Percentiles rank a stretch among this genome's conserved stretches.
Evolutionary conservation across 139 green algal genomes (phyloP).

Genomic region (Chlorella vulgaris): DNA sequence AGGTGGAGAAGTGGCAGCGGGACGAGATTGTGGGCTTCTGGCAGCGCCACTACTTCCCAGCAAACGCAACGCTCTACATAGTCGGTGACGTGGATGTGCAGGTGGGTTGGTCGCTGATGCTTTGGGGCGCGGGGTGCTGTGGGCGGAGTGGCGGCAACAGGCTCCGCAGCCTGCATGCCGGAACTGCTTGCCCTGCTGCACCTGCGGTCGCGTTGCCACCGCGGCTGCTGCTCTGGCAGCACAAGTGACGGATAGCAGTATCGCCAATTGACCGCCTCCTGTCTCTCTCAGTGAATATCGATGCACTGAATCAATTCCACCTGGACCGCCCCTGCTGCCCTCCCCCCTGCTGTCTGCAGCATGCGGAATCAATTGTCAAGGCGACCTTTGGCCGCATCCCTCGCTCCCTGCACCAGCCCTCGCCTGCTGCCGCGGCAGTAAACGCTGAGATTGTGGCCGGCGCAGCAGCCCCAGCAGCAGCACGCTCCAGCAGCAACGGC

Average conservation of each 20-base stretch:
- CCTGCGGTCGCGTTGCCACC: no score
- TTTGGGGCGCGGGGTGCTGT: neutral
- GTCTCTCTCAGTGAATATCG: no score
- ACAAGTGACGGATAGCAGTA: no score
- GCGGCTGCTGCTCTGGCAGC: no score
- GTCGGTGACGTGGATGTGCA: constrained; percentile 88
- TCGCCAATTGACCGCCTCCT: no score
- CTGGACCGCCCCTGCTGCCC: neutral
- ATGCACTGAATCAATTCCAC: no score
- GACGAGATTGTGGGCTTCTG: constrained; percentile 86
- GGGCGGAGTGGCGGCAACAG: no score
- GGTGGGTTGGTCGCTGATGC: constrained; percentile 19
- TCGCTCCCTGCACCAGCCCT: constrained; percentile 25
- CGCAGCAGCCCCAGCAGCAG: neutral
- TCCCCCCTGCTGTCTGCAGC: neutral
- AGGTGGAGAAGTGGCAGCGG: constrained; percentile 87
- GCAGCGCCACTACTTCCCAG: constrained; percentile 95
- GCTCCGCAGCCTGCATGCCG: no score
- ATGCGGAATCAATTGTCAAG: constrained; percentile 68
- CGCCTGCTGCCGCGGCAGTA: constrained; percentile 14
- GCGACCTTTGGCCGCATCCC: constrained; percentile 68
- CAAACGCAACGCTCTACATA: constrained; percentile 97
- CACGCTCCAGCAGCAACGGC: constrained; percentile 37
- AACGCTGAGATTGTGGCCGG: constrained; percentile 10
- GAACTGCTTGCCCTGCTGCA: neutral